Evolutionary conservation across 108 stramenopile species (phyloP).

Genomic region (Aureococcus anophagefferens): DNA sequence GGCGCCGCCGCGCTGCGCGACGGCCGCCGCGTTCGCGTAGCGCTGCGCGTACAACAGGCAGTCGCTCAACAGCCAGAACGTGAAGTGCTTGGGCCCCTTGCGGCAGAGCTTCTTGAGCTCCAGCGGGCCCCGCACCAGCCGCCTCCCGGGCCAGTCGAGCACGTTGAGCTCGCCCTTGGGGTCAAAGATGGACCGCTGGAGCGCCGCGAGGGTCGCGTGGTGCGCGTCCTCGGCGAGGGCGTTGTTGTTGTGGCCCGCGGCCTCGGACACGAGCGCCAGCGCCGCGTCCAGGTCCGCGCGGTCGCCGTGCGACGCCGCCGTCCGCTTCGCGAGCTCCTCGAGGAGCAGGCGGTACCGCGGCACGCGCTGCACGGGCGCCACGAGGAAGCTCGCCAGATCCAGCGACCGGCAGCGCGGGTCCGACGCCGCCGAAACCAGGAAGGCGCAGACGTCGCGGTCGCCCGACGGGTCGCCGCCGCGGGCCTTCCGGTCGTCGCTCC

Average conservation of each 20-base stretch:
- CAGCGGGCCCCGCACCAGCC: not conserved
- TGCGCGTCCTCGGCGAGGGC: not conserved
- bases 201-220: no score
- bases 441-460: not conserved
- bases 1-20: no score
- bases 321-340: not conserved
- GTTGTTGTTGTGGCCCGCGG: not conserved
- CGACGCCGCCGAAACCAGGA: not conserved
- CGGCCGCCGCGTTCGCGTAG: no score
- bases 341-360: slow-evolving; percentile 11
- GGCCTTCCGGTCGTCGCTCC: no score
- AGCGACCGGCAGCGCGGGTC: slow-evolving; percentile 5
- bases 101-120: slow-evolving; percentile 2
- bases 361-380: slow-evolving; percentile 13
- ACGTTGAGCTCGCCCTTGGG: no score
- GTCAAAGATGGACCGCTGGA: no score
- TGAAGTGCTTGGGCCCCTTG: not conserved
- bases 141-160: no score
- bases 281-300: not conserved
- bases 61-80: slow-evolving; percentile 8
- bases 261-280: not conserved
- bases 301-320: not conserved
- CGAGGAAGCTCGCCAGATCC: not conserved
- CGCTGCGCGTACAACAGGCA: not conserved
- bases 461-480: not conserved